Evolutionary conservation across 257 asterid genomes (phyloP), one percentile per base, ranked within the genome.

Genomic region (Pogostemon cablin): DNA sequence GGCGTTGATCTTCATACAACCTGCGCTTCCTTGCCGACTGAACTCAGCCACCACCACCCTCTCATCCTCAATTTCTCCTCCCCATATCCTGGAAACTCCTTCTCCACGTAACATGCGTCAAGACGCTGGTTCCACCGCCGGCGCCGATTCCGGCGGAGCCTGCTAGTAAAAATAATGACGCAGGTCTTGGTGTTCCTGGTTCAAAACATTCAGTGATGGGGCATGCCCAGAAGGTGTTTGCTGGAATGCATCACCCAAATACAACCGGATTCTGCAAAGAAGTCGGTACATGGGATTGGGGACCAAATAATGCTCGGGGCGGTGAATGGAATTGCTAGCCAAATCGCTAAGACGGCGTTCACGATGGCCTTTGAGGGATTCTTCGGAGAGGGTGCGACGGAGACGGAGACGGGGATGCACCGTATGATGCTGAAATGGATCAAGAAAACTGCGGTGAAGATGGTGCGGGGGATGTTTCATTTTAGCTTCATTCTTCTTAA

Each of bases 1-100:
- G 84, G 86, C 7, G 17, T 77, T 6, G 92, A 86, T 62, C 86
- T 82, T 20, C 92, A 86, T 72, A 74, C 83, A 1, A 76, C 80
- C 12, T 86, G 89, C 37, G 89, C 92, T 0, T 52, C 69, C 2
- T 17, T 77, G 72, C 89, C 89, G 0, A 9, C 68, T 69, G 48
- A 6, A 0, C 12, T 62, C 10, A 42, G 58, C 9, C 83, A 80
- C 72, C 68, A 25, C 7, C 85, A 86, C 64, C 73, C 67, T 1
- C 86, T 86, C 56, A 3, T 17, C 35, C 81, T 86, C 43, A 67
- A 72, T 5, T 86, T 81, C 78, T 38, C 80, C 0, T 80, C 85
- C 25, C 87, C 92, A 0, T 86, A 86, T 44, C 78, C 81, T 0
- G 75, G 68, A 0, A 79, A 84, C 32, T 46, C 72, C 0, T 84